These are phyloP conservation scores for Pestalotiopsis sp. DNA, from an alignment of 2,329 filamentous ascomycete genomes.

Conservation along the genomic window DNA sequence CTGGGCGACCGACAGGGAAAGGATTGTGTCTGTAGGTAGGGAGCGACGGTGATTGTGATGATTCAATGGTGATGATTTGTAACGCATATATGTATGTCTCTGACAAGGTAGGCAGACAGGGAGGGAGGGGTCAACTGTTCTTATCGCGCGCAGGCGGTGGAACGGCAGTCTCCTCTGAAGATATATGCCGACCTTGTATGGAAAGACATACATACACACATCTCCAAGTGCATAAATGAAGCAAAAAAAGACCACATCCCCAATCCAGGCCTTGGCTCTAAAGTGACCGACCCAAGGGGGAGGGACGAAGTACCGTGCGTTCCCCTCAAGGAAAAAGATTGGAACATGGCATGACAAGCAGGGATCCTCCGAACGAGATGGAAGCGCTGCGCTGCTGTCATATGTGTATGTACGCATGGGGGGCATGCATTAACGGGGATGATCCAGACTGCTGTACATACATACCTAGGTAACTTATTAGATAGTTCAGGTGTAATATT, in stretches of 20 bases:
- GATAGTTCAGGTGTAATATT: neutral
- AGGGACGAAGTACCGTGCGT: conserved; percentile 2
- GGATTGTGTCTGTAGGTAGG: neutral
- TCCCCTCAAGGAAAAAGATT: neutral
- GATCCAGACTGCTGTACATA: neutral
- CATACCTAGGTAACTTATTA: no score
- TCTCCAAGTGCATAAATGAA: neutral
- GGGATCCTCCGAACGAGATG: neutral
- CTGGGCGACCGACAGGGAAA: neutral
- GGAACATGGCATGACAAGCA: neutral
- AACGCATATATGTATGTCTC: neutral
- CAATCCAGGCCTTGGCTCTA: neutral
- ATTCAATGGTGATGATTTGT: neutral
- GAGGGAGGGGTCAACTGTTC: neutral
- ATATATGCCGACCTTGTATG: neutral
- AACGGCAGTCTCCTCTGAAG: neutral
- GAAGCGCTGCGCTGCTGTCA: neutral
- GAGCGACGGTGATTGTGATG: neutral
- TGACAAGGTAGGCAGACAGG: neutral
- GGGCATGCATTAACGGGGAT: neutral
- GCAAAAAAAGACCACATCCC: neutral
- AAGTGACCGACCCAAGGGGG: neutral
- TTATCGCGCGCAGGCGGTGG: neutral
- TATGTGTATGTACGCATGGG: neutral
- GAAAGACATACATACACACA: neutral